Percentiles rank a stretch among this genome's conserved stretches.
Conservation (phyloP, 2,329 filamentous ascomycete genomes). For the Nemania diffusa region DNA sequence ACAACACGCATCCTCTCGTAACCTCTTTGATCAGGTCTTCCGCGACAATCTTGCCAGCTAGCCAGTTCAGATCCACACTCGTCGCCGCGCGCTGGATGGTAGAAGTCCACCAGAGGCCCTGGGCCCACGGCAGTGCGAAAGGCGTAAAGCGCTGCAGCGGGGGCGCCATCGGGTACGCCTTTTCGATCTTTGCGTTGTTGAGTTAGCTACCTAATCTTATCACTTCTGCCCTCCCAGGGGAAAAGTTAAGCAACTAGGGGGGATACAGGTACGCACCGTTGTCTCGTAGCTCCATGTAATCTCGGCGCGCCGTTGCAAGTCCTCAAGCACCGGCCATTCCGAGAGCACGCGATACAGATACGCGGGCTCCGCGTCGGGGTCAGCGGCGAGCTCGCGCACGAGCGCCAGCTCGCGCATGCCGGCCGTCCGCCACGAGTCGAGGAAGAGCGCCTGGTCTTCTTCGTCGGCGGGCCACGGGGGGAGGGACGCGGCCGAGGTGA, state of each 20-base stretch:
- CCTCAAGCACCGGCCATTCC: constrained; percentile 3
- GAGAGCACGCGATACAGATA: constrained; percentile 34
- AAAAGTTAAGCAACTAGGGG: background rate
- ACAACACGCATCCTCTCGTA: background rate
- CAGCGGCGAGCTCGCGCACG: constrained; percentile 21
- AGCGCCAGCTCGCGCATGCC: constrained; percentile 25
- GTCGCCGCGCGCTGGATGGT: constrained; percentile 39
- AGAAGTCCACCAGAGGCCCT: constrained; percentile 45
- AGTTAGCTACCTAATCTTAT: constrained; percentile 12
- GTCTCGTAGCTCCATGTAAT: constrained; percentile 28
- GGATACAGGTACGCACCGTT: constrained; percentile 7
- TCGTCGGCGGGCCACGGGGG: constrained; percentile 8
- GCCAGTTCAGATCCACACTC: constrained; percentile 43
- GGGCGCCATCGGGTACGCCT: constrained; percentile 38
- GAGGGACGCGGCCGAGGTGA: constrained; percentile 16
- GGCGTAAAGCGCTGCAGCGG: constrained; percentile 33
- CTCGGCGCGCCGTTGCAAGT: background rate
- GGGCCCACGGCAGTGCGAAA: constrained; percentile 36
- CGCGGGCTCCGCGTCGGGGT: background rate
- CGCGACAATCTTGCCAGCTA: constrained; percentile 43
- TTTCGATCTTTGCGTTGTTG: constrained; percentile 35
- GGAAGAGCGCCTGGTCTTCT: constrained; percentile 24
- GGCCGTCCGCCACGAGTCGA: background rate
- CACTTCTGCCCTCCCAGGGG: background rate
- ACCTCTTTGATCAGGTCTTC: constrained; percentile 37